Percentiles rank a stretch among this genome's conserved stretches.
Conservation (phyloP, 495 filamentous ascomycete species). For the Aspergillus funiculosus region DNA sequence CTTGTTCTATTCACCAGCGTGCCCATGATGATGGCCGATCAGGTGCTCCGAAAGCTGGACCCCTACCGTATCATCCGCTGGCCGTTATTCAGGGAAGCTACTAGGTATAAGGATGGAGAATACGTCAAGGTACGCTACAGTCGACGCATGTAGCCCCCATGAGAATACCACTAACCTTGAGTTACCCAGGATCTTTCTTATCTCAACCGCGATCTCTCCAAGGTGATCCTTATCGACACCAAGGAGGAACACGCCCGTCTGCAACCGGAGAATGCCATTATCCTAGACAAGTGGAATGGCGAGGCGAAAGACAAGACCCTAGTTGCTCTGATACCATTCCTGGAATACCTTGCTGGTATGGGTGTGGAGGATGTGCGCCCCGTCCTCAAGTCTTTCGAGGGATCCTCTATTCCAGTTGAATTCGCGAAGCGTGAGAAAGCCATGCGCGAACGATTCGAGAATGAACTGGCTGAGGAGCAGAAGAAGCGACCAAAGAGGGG, state of each 20-base stretch:
- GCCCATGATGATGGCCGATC: slow-evolving; percentile 73
- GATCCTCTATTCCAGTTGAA: slow-evolving; percentile 76
- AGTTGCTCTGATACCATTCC: slow-evolving; percentile 84
- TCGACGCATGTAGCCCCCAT: neutral
- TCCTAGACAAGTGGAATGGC: slow-evolving; percentile 85
- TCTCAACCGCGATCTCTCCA: slow-evolving; percentile 89
- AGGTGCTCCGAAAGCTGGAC: slow-evolving; percentile 86
- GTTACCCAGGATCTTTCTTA: slow-evolving; percentile 76
- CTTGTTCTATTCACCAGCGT: slow-evolving; percentile 90
- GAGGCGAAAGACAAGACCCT: slow-evolving; percentile 75
- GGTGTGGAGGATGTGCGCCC: slow-evolving; percentile 75
- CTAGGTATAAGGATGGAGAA: slow-evolving; percentile 88
- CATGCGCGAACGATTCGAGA: slow-evolving; percentile 72
- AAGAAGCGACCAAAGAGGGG: slow-evolving; percentile 54
- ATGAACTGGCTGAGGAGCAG: slow-evolving; percentile 65
- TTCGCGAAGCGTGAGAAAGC: slow-evolving; percentile 84
- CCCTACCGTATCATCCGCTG: slow-evolving; percentile 95
- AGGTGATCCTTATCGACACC: slow-evolving; percentile 89
- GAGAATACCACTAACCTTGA: neutral
- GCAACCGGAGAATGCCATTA: slow-evolving; percentile 91
- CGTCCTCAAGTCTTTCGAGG: slow-evolving; percentile 82
- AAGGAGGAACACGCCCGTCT: slow-evolving; percentile 68
- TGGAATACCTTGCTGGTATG: slow-evolving; percentile 96
- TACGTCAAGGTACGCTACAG: slow-evolving; percentile 75
- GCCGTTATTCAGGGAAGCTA: slow-evolving; percentile 91